Conservation (phyloP, 2,329 filamentous ascomycete species). For the Fusarium lateritium region DNA sequence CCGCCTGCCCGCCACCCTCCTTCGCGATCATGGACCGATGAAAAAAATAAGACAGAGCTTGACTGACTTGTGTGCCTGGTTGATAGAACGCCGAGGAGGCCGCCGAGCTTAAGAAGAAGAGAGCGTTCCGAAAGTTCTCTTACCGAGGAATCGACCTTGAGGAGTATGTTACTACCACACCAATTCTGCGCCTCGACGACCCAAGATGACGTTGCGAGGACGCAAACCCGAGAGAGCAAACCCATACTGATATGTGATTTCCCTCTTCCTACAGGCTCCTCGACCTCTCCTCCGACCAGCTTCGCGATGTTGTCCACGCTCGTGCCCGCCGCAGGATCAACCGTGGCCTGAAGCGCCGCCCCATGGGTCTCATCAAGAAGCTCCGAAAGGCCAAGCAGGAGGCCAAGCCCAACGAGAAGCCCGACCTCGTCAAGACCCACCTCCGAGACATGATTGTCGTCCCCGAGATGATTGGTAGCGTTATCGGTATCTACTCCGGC, state of each 20-base stretch:
- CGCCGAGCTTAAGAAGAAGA: constrained; percentile 99
- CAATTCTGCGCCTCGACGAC: constrained; percentile 48
- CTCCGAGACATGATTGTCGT: constrained; percentile 99
- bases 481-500: constrained; percentile 99
- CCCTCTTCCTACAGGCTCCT: constrained; percentile 80
- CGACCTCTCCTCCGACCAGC: constrained; percentile 97
- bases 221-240: constrained; percentile 18
- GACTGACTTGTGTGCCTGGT: constrained; percentile 51
- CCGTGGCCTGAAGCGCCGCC: constrained; percentile 99
- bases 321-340: constrained; percentile 99
- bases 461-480: constrained; percentile 99
- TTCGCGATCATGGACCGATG: constrained; percentile 14
- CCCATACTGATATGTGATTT: constrained; percentile 43
- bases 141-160: constrained; percentile 99
- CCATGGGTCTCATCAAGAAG: constrained; percentile 99
- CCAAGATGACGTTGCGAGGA: constrained; percentile 24
- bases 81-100: constrained; percentile 94
- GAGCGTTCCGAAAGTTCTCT: constrained; percentile 99
- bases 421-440: constrained; percentile 98
- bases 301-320: constrained; percentile 99
- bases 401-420: constrained; percentile 99
- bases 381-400: constrained; percentile 99
- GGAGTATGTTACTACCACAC: constrained; percentile 77
- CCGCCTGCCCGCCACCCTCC: constrained; percentile 11
- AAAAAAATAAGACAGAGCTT: constrained; percentile 28